These are phyloP conservation scores for Nitzschia sp. DNA, from an alignment of 108 stramenopile species.

Conservation along the genomic window DNA sequence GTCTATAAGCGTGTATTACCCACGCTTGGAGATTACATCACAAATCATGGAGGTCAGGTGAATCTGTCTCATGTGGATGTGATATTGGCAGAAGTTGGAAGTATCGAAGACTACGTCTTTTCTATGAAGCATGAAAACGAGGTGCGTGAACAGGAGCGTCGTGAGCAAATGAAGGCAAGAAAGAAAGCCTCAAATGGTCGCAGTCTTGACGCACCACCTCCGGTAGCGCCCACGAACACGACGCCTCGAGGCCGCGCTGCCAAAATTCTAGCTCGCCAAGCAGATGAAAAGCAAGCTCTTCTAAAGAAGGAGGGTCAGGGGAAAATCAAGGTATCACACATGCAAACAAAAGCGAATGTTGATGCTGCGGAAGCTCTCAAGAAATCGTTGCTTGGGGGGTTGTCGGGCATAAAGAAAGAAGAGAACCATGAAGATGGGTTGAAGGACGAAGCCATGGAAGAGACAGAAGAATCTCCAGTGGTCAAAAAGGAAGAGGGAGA, in stretches of 20 bases:
- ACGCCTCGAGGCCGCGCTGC: conserved; percentile 64
- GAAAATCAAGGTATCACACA: conserved; percentile 49
- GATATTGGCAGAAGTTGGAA: conserved; percentile 90
- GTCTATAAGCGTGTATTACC: conserved; percentile 91
- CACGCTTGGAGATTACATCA: conserved; percentile 91
- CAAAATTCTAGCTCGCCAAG: conserved; percentile 56
- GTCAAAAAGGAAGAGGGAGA: conserved; percentile 14
- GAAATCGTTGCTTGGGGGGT: conserved; percentile 31
- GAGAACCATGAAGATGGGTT: conserved; percentile 25
- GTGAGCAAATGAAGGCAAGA: conserved; percentile 42
- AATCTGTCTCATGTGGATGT: conserved; percentile 92
- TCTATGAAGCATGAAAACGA: conserved; percentile 89
- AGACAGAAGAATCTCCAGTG: not conserved
- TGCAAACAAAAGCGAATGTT: conserved; percentile 54
- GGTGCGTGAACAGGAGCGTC: conserved; percentile 60
- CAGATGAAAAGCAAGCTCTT: conserved; percentile 26
- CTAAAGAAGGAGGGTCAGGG: conserved; percentile 40
- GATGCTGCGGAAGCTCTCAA: conserved; percentile 70
- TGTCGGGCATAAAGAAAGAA: conserved; percentile 13
- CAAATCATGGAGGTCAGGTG: conserved; percentile 92
- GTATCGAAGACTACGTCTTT: conserved; percentile 97
- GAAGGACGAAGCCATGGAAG: conserved; percentile 3
- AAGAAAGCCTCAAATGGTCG: conserved; percentile 37
- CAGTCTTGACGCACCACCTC: conserved; percentile 48
- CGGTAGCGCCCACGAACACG: conserved; percentile 32